phyloP scores from a whole-genome alignment of 2,329 filamentous ascomycete species.

The Fusarium denticulatum region DNA sequence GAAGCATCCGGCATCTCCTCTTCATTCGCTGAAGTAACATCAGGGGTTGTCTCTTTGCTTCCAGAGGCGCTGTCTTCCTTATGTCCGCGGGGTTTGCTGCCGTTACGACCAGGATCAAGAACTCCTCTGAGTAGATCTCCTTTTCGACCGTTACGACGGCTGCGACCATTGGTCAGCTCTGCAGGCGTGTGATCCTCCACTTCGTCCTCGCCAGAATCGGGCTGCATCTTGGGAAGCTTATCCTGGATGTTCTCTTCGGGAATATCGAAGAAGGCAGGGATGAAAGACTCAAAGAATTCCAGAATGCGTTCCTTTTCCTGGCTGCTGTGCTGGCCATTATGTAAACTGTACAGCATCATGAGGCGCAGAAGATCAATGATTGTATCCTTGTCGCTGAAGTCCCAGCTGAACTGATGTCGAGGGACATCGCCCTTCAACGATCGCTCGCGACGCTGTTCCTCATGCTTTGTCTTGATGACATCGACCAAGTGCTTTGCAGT shows the following conservation, averaged over 20 bases:
- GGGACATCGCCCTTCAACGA: slow-evolving; percentile 69
- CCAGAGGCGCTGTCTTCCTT: slow-evolving; percentile 84
- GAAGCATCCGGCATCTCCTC: slow-evolving; percentile 75
- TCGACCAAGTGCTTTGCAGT: slow-evolving; percentile 90
- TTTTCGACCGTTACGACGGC: slow-evolving; percentile 78
- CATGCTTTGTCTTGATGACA: slow-evolving; percentile 90
- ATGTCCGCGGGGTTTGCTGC: slow-evolving; percentile 74
- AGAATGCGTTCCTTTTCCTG: slow-evolving; percentile 79
- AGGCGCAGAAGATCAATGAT: slow-evolving; percentile 70
- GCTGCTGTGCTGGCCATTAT: slow-evolving; percentile 75
- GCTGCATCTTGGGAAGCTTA: slow-evolving; percentile 73
- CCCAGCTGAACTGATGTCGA: slow-evolving; percentile 79
- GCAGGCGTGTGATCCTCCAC: slow-evolving; percentile 77
- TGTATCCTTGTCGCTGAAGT: slow-evolving; percentile 76
- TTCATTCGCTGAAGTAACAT: slow-evolving; percentile 79
- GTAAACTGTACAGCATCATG: slow-evolving; percentile 72
- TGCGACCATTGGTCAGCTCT: slow-evolving; percentile 74
- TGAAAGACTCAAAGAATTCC: slow-evolving; percentile 80
- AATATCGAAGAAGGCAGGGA: slow-evolving; percentile 80
- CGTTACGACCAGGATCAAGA: slow-evolving; percentile 79
- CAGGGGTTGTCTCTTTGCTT: slow-evolving; percentile 90
- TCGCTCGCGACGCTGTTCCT: slow-evolving; percentile 83
- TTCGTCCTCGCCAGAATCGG: slow-evolving; percentile 79
- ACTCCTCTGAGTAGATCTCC: slow-evolving; percentile 85
- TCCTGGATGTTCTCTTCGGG: slow-evolving; percentile 75